Base-by-base conservation (phyloP, 257 asterid genomes). In the Gynochthodes officinalis region DNA sequence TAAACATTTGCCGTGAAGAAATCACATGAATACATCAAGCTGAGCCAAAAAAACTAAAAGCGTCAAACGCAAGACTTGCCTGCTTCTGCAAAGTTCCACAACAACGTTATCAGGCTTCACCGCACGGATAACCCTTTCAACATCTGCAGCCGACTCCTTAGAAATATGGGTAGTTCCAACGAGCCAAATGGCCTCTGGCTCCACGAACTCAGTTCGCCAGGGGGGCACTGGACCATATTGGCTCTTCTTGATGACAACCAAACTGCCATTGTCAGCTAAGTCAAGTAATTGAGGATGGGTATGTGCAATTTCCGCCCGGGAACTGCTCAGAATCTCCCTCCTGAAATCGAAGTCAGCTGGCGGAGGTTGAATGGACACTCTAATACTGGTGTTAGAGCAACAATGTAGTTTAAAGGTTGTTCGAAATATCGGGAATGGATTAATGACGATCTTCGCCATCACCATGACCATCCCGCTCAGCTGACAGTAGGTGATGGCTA, bases 21-120 rank as follows among this genome's bases (percentile, higher is more conserved):
- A n/a, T n/a, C n/a, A n/a, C n/a, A n/a, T n/a, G n/a, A n/a, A n/a
- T n/a, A n/a, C n/a, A n/a, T n/a, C n/a, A n/a, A n/a, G n/a, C n/a
- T n/a, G n/a, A n/a, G n/a, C n/a, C n/a, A n/a, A n/a, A n/a, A n/a
- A n/a, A n/a, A n/a, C n/a, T n/a, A n/a, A n/a, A n/a, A n/a, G n/a
- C n/a, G n/a, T n/a, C n/a, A n/a, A n/a, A n/a, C 4, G 33, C 32
- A 11, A 64, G 58, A 84, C 93, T 85, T 87, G 93, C 96, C 97
- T 91, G 89, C 97, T 93, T 85, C 95, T 82, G 73, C 98, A 91
- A 54, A 93, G 96, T 89, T 93, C 96, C 50, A 91, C 98, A 52
- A 93, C 96, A 43, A 93, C 89, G 77, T 93, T 91, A 6, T 93
- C 91, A 18, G 97, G 97, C 68, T 67, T 86, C 67, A 93, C 79